Evolutionary conservation across 306 rosid genomes (phyloP).

Genomic region (Fagus sylvatica): DNA sequence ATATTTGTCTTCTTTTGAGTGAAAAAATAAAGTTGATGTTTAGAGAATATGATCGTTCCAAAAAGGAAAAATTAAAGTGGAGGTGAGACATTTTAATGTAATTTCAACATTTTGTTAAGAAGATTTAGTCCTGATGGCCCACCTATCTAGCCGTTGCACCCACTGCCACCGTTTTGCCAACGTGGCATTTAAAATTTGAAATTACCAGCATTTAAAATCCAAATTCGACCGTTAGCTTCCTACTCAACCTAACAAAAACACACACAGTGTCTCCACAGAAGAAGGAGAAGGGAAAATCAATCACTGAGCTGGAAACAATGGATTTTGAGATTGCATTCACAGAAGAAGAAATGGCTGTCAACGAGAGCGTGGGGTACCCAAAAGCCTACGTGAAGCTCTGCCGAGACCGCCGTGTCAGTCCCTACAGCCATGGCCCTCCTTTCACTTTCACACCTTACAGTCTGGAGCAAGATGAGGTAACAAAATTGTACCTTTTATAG

Average conservation of each 20-base stretch:
- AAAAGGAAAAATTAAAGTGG: no score
- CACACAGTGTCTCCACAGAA: neutral
- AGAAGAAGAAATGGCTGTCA: conserved; percentile 59
- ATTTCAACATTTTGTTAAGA: no score
- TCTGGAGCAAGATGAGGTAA: conserved; percentile 74
- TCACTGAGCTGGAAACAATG: conserved; percentile 39
- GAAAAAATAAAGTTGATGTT: no score
- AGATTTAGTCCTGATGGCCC: conserved; percentile 10
- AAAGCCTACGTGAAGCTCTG: conserved; percentile 71
- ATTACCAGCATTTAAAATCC: conserved; percentile 5
- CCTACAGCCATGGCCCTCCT: conserved; percentile 78
- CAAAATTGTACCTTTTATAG: neutral
- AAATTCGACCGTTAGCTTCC: conserved; percentile 59
- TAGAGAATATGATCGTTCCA: no score
- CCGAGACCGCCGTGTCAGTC: conserved; percentile 48
- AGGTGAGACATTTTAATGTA: no score
- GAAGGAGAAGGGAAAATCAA: conserved; percentile 2
- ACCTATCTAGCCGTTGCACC: conserved; percentile 57
- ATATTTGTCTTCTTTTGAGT: no score
- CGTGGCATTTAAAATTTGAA: conserved; percentile 27
- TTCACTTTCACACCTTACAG: conserved; percentile 71
- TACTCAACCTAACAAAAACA: conserved; percentile 26
- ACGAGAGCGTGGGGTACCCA: conserved; percentile 77
- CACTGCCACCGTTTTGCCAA: conserved; percentile 16
- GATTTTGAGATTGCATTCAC: conserved; percentile 54